These are phyloP conservation scores for Syncephalastrum contaminatum DNA, from an alignment of 371 early-diverging fungal genomes.

Conservation along the genomic window DNA sequence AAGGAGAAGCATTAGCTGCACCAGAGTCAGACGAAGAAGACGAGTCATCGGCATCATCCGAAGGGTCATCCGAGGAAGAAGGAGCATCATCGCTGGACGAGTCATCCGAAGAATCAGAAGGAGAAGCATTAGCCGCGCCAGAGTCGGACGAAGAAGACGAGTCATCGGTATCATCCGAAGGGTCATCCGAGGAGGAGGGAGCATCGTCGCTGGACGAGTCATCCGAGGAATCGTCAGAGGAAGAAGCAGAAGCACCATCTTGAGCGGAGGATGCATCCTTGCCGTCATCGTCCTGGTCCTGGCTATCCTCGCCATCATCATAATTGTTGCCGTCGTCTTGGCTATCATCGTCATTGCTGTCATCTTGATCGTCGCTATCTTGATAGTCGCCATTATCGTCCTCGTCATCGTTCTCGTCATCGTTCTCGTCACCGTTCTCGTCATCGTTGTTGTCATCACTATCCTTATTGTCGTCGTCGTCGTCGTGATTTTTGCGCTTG, in stretches of 20 bases:
- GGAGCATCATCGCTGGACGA: too few species aligned
- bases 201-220: too few species aligned
- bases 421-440: too few species aligned
- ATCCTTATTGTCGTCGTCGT: too few species aligned
- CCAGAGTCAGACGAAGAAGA: neutral
- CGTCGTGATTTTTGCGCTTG: slow-evolving; percentile 1
- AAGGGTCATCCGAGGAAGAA: too few species aligned
- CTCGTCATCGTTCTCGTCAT: too few species aligned
- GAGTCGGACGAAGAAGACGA: neutral
- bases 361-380: neutral
- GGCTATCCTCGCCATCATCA: too few species aligned
- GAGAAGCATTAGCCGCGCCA: neutral
- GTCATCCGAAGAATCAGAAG: neutral
- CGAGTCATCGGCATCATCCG: too few species aligned
- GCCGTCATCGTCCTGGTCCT: neutral
- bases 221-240: neutral
- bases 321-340: neutral
- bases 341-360: neutral
- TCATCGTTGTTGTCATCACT: too few species aligned
- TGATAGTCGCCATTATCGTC: too few species aligned
- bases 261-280: neutral
- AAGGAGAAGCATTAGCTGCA: neutral
- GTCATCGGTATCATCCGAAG: neutral
- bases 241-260: slow-evolving; percentile 1
- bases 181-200: neutral